Evolutionary conservation across 73 alveolate genomes (phyloP).

Genomic region (Paramecium octaurelia): DNA sequence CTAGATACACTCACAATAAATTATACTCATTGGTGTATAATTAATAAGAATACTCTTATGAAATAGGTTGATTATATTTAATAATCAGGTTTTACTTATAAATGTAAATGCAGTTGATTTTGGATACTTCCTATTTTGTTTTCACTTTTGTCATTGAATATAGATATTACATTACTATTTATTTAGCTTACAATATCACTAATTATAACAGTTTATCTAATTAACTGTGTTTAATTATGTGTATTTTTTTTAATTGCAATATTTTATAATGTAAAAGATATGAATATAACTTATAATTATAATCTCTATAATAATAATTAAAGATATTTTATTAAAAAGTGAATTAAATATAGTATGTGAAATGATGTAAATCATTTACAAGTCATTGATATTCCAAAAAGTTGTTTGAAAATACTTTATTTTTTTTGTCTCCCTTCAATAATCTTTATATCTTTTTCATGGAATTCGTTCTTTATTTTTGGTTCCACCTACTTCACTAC

Average conservation of each 20-base stretch:
- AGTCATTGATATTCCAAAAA: background rate
- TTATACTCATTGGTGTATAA: background rate
- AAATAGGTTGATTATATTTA: background rate
- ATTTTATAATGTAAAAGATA: background rate
- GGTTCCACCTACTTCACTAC: background rate
- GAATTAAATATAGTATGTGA: background rate
- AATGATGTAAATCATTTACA: background rate
- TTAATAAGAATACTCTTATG: background rate
- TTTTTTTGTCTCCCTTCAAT: background rate
- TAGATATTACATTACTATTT: background rate
- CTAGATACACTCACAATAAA: background rate
- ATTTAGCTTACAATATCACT: background rate
- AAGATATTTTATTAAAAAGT: background rate
- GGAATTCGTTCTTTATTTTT: background rate
- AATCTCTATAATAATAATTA: background rate
- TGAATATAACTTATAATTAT: background rate
- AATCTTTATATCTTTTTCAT: background rate
- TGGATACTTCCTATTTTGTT: background rate
- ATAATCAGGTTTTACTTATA: background rate
- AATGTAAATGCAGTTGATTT: constrained; percentile 15
- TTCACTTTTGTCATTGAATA: background rate
- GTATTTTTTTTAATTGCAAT: background rate
- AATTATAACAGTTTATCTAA: background rate
- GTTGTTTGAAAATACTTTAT: background rate
- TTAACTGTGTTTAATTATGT: background rate